A percentile compares a stretch with the other conserved stretches of the same genome.
These are phyloP conservation scores for Candolleomyces eurysporus DNA, from an alignment of 768 basidiomycete genomes.

Conservation along the genomic window DNA sequence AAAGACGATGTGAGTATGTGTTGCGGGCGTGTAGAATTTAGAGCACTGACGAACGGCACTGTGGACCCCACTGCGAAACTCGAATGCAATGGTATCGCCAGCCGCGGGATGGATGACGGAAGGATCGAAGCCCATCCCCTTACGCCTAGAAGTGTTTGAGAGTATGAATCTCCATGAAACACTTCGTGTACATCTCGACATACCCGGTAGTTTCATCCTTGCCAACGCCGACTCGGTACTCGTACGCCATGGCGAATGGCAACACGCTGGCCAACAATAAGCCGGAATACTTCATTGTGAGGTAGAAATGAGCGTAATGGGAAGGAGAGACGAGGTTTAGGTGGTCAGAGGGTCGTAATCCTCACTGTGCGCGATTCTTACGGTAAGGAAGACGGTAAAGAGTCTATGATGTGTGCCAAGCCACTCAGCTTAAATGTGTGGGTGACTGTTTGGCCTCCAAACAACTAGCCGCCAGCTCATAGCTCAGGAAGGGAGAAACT, in stretches of 20 bases:
- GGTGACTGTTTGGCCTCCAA: slow-evolving; percentile 5
- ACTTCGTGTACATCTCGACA: not conserved
- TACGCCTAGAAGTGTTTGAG: slow-evolving; percentile 23
- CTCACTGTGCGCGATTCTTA: not conserved
- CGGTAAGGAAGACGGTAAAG: not conserved
- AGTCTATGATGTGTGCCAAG: not conserved
- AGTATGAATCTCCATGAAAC: not conserved
- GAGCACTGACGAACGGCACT: slow-evolving; percentile 36
- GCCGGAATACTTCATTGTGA: slow-evolving; percentile 4
- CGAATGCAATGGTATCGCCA: slow-evolving; percentile 36
- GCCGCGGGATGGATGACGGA: slow-evolving; percentile 32
- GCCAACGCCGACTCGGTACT: slow-evolving; percentile 37
- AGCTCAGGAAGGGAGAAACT: not conserved
- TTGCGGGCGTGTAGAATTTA: not conserved
- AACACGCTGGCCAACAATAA: slow-evolving; percentile 16
- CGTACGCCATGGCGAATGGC: slow-evolving; percentile 25
- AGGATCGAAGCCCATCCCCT: slow-evolving; percentile 41
- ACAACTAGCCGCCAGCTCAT: not conserved
- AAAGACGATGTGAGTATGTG: not conserved
- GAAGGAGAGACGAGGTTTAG: not conserved
- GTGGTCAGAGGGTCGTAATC: not conserved
- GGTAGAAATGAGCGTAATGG: not conserved
- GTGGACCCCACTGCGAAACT: slow-evolving; percentile 38
- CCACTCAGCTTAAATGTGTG: not conserved
- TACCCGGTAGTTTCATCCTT: slow-evolving; percentile 42